Conservation (phyloP, 2,329 filamentous ascomycete species). For the Aspergillus melleus region DNA sequence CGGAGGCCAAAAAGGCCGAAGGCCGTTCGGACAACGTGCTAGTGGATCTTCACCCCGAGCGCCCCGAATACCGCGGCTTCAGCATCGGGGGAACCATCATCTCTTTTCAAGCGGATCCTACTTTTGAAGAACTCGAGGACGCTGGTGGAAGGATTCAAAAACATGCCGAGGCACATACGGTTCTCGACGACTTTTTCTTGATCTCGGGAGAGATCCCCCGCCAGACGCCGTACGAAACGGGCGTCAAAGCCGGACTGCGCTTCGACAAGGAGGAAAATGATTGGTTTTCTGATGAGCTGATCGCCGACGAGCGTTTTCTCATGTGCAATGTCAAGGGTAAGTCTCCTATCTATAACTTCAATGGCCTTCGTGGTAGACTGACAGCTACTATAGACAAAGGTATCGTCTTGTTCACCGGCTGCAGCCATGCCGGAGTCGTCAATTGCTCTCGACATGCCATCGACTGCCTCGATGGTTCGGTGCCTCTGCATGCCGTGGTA, state of each 20-base stretch:
- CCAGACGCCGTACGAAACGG: slow-evolving; percentile 51
- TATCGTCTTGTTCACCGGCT: slow-evolving; percentile 57
- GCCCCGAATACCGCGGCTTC: slow-evolving; percentile 54
- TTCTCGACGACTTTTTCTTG: slow-evolving; percentile 53
- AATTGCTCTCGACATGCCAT: slow-evolving; percentile 52
- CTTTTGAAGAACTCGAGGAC: slow-evolving; percentile 48
- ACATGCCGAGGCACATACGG: slow-evolving; percentile 43
- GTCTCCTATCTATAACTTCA: neutral
- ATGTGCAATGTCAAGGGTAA: slow-evolving; percentile 54
- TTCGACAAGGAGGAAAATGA: slow-evolving; percentile 40
- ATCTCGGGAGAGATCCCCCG: slow-evolving; percentile 57
- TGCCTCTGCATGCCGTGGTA: slow-evolving; percentile 52
- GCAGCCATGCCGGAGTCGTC: slow-evolving; percentile 57
- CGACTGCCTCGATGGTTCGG: slow-evolving; percentile 35
- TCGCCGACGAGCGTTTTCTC: slow-evolving; percentile 55
- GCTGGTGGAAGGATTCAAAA: slow-evolving; percentile 45
- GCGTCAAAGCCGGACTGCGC: slow-evolving; percentile 48
- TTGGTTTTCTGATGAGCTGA: slow-evolving; percentile 53
- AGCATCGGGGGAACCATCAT: slow-evolving; percentile 42
- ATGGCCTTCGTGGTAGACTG: neutral
- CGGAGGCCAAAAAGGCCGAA: slow-evolving; percentile 37
- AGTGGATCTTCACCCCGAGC: slow-evolving; percentile 54
- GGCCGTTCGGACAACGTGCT: slow-evolving; percentile 30
- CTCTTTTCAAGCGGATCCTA: slow-evolving; percentile 55
- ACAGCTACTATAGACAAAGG: slow-evolving; percentile 44